These are phyloP conservation scores for Litsea cubeba DNA, from an alignment of 164 flowering plant species.

Conservation along the genomic window DNA sequence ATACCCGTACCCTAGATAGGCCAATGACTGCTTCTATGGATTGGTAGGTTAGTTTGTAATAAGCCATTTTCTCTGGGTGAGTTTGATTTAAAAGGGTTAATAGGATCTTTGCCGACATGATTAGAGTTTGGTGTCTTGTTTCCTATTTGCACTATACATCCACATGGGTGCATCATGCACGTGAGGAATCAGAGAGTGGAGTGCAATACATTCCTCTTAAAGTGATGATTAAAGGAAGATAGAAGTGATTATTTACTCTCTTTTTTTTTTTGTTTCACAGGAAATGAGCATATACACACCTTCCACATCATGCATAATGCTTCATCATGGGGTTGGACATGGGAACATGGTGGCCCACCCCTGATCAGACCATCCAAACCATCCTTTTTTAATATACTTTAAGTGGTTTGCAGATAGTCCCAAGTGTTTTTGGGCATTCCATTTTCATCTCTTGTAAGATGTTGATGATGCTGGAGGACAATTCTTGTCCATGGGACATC, in stretches of 20 bases:
- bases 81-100: background rate
- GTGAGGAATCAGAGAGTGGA: background rate
- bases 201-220: background rate
- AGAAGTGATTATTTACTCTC: background rate
- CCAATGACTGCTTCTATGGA: background rate
- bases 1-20: background rate
- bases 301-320: background rate
- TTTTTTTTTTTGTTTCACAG: background rate
- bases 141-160: background rate
- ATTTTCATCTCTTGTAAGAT: no score
- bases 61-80: background rate
- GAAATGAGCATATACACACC: background rate
- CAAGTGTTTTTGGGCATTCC: no score
- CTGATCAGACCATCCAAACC: no score
- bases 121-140: background rate
- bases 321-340: background rate
- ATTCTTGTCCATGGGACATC: no score
- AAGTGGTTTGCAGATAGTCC: no score
- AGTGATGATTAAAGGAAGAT: background rate
- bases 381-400: no score
- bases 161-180: background rate
- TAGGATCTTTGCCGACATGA: background rate
- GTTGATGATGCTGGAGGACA: no score
- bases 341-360: no score
- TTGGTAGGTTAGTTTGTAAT: background rate